Base-by-base conservation (phyloP, 176 grass and related monocot genomes). In the Carex cristatella region DNA sequence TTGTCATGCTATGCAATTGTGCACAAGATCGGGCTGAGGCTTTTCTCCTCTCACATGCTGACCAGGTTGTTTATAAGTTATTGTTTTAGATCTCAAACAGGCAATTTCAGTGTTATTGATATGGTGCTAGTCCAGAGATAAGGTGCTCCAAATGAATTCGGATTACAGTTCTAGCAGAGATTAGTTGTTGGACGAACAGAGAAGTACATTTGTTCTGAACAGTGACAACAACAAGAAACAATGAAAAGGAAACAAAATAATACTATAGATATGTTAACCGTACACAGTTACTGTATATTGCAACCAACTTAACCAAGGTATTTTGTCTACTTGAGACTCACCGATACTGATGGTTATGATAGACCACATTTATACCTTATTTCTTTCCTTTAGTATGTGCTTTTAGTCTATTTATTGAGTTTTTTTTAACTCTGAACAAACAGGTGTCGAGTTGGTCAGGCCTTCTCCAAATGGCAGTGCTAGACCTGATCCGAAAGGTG, bases 401-500 rank as follows among this genome's bases (percentile, higher is more conserved):
- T 19, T 71, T 0, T 71, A 0, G 68, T 71, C 37, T 46, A 71
- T 71, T 18, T 42, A 19, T 44, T 44, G 15, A 44, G 37, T 44
- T 71, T 71, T 70, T 71, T 71, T 16, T 44, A 5, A 71, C 37
- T 19, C 37, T 10, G n/a, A 71, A 14, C 65, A 33, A 42, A 71
- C 57, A 81, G 79, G 79, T 77, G 57, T 65, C 73, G 0, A 86
- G 88, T 6, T 94, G 88, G 92, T 87, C 90, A 19, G 88, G 91
- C 14, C 86, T 92, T 38, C 92, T 94, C 13, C 90, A 94, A 75
- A 92, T 94, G 92, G 86, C 88, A 0, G 88, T 85, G 0, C 68
- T 94, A 12, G 92, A 94, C 53, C 92, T 94, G 76, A 75, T 90
- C 62, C 81, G 88, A 83, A 94, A 92, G 88, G 92, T 94, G 13